phyloP scores from a whole-genome alignment of 2,329 filamentous ascomycete species.

The Fusarium mangiferae region DNA sequence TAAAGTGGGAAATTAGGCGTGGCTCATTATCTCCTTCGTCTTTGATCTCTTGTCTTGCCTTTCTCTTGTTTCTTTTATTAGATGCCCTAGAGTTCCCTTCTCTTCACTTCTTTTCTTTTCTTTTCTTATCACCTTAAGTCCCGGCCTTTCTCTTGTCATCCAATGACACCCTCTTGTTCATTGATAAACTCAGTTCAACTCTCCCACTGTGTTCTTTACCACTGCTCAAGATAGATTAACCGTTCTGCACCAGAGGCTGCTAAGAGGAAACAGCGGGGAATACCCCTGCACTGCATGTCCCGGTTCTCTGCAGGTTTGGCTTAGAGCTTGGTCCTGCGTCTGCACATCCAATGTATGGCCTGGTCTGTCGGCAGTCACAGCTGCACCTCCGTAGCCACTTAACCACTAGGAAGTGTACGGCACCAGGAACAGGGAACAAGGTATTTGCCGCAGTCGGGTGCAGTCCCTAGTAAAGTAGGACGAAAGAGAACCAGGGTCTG shows the following conservation, averaged over 20 bases:
- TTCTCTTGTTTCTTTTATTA: conserved; percentile 2
- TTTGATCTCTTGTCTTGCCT: conserved; percentile 29
- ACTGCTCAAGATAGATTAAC: conserved; percentile 21
- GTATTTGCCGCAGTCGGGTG: conserved; percentile 12
- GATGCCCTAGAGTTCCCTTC: neutral
- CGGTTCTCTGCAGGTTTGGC: conserved; percentile 35
- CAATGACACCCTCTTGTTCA: neutral
- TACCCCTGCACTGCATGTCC: conserved; percentile 44
- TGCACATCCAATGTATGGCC: conserved; percentile 22
- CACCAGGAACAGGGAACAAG: conserved; percentile 18
- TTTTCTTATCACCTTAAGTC: neutral
- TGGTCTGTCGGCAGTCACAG: conserved; percentile 25
- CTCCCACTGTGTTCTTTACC: conserved; percentile 26
- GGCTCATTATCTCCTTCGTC: conserved; percentile 35
- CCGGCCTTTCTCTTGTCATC: neutral
- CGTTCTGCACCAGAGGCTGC: conserved; percentile 7
- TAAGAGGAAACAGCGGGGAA: conserved; percentile 20
- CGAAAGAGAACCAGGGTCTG: conserved; percentile 16
- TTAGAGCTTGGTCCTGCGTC: conserved; percentile 42
- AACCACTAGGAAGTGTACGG: conserved; percentile 18
- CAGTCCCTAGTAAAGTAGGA: conserved; percentile 15
- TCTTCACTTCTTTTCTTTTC: neutral
- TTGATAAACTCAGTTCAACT: conserved; percentile 4
- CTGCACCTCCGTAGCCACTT: conserved; percentile 3
- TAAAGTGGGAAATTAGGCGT: conserved; percentile 28